Conservation (phyloP, 2,329 filamentous ascomycete species). For the Hysterium pulicare region DNA sequence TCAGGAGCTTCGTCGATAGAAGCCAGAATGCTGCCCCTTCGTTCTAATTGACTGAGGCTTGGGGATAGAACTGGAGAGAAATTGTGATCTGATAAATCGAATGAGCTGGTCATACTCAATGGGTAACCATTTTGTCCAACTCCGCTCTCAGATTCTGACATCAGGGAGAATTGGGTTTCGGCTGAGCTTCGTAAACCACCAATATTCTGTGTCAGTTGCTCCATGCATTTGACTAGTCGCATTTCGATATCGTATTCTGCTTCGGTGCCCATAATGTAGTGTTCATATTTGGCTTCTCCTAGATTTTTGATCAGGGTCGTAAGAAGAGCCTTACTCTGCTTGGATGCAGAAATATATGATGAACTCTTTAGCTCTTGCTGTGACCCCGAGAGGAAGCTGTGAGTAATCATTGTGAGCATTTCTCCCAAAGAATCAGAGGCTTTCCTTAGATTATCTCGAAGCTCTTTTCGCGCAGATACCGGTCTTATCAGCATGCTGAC, state of each 20-base stretch:
- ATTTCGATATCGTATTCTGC: slow-evolving; percentile 75
- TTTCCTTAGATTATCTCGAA: slow-evolving; percentile 70
- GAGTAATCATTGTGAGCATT: slow-evolving; percentile 77
- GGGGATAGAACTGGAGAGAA: slow-evolving; percentile 29
- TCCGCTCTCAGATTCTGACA: slow-evolving; percentile 56
- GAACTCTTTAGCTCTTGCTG: slow-evolving; percentile 71
- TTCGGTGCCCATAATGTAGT: slow-evolving; percentile 78
- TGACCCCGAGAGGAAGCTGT: slow-evolving; percentile 77
- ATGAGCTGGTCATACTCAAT: slow-evolving; percentile 21
- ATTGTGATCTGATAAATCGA: slow-evolving; percentile 21
- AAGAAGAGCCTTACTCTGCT: slow-evolving; percentile 65
- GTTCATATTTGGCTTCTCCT: slow-evolving; percentile 83
- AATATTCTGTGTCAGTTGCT: slow-evolving; percentile 80
- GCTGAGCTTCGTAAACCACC: slow-evolving; percentile 88
- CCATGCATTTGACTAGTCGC: slow-evolving; percentile 77
- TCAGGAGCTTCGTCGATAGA: slow-evolving; percentile 43
- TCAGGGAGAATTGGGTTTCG: slow-evolving; percentile 79
- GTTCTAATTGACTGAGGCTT: slow-evolving; percentile 26
- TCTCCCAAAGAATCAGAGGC: slow-evolving; percentile 73
- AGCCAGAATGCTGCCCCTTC: slow-evolving; percentile 36
- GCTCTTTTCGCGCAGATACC: slow-evolving; percentile 68
- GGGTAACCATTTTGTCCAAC: slow-evolving; percentile 11
- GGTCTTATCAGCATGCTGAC: slow-evolving; percentile 70
- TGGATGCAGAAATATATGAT: slow-evolving; percentile 60
- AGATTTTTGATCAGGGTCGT: slow-evolving; percentile 71